phyloP scores from a whole-genome alignment of 305 asterid species.

The Solanum hybrid region DNA sequence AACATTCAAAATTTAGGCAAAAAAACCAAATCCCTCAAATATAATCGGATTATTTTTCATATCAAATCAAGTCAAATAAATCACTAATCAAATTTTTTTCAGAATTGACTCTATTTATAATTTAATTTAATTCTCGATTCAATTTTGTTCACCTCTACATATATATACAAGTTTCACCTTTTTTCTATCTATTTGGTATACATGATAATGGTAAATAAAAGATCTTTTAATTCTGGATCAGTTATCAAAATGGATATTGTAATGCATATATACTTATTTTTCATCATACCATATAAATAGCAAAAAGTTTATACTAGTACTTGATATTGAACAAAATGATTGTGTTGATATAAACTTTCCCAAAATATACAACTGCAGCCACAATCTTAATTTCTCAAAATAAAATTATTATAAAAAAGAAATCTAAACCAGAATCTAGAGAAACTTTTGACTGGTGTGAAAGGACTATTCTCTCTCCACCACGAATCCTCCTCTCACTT shows the following conservation, averaged over 20 bases:
- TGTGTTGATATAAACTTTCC: neutral
- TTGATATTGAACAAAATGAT: neutral
- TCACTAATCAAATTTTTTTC: too few relatives aligned
- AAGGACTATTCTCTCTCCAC: conserved; percentile 1
- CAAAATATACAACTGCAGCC: neutral
- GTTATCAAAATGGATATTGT: neutral
- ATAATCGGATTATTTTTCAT: too few relatives aligned
- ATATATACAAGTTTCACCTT: too few relatives aligned
- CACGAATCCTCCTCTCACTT: conserved; percentile 5
- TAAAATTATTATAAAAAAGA: neutral
- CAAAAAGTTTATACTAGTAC: neutral
- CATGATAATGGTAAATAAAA: too few relatives aligned
- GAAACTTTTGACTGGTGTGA: neutral
- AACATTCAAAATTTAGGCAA: neutral
- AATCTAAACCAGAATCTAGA: conserved; percentile 3
- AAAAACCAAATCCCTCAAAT: neutral
- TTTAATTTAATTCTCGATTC: too few relatives aligned
- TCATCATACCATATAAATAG: neutral
- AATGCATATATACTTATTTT: neutral
- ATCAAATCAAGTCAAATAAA: neutral
- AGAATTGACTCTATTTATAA: too few relatives aligned
- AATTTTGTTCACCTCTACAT: neutral
- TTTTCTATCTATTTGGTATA: neutral
- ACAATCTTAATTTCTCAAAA: neutral
- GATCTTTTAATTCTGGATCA: too few relatives aligned